Percentiles rank a stretch among this genome's conserved stretches.
Conservation (phyloP, 768 basidiomycete species). For the Tulasnella sp. region DNA sequence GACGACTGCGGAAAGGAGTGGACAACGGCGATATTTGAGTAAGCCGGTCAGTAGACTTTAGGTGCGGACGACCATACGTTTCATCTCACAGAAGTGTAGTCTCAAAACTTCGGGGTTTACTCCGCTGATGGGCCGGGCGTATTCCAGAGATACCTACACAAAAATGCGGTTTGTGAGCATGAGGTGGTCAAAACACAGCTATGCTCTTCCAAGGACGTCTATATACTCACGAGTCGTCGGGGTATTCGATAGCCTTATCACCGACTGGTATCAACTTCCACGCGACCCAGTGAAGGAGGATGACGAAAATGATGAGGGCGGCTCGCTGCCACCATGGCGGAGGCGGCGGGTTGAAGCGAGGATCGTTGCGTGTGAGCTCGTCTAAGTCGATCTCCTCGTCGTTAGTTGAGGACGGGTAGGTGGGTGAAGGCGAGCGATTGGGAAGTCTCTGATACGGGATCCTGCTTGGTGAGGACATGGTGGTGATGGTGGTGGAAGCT, state of each 20-base stretch:
- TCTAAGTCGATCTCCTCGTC: not conserved
- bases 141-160: not conserved
- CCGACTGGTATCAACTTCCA: constrained; percentile 7
- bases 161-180: not conserved
- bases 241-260: not conserved
- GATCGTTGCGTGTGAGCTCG: not conserved
- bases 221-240: not conserved
- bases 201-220: not conserved
- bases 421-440: not conserved
- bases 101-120: not conserved
- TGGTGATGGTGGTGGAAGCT: not conserved
- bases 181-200: not conserved
- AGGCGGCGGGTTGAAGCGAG: constrained; percentile 6
- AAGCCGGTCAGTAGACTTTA: not conserved
- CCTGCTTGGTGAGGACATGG: not conserved
- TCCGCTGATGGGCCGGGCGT: not conserved
- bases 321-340: constrained; percentile 12
- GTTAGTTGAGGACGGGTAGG: not conserved
- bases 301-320: not conserved
- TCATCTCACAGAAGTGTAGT: not conserved
- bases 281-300: not conserved
- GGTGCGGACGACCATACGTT: not conserved
- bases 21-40: not conserved
- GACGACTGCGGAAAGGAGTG: not conserved
- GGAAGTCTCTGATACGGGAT: not conserved